phyloP scores from a whole-genome alignment of 768 basidiomycete species.

The Kwoniella sp. region DNA sequence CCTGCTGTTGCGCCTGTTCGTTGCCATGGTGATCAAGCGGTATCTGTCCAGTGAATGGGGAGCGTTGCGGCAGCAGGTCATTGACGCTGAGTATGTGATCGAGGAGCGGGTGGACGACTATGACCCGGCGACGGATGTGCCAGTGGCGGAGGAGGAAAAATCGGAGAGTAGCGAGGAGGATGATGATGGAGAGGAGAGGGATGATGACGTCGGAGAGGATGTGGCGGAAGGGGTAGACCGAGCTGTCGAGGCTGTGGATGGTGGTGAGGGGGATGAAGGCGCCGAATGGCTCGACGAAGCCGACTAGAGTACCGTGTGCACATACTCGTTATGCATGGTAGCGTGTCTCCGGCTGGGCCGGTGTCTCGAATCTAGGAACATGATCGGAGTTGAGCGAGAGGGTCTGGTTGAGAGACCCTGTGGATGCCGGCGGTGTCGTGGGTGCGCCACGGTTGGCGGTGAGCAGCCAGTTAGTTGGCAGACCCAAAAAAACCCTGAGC shows the following conservation, averaged over 20 bases:
- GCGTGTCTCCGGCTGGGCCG: background rate
- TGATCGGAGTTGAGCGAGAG: slow-evolving; percentile 12
- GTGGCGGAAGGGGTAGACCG: slow-evolving; percentile 4
- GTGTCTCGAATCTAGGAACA: background rate
- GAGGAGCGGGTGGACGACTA: slow-evolving; percentile 43
- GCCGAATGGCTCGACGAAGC: no score
- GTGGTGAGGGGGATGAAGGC: background rate
- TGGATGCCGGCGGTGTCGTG: no score
- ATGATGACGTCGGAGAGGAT: background rate
- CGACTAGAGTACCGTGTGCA: no score
- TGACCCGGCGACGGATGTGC: slow-evolving; percentile 15
- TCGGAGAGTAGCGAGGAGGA: background rate
- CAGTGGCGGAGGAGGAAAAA: background rate
- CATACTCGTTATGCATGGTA: slow-evolving; percentile 7
- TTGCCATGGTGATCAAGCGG: background rate
- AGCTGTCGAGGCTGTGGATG: background rate
- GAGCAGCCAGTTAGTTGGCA: no score
- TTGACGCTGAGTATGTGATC: slow-evolving; percentile 41
- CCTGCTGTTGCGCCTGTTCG: background rate
- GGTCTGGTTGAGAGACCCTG: no score
- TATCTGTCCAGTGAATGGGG: background rate
- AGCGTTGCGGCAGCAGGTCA: slow-evolving; percentile 21
- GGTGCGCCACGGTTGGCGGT: no score
- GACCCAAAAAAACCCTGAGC: no score
- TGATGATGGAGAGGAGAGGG: slow-evolving; percentile 3